Base-by-base conservation (phyloP, 345 rosid species). In the Linum usitatissimum region DNA sequence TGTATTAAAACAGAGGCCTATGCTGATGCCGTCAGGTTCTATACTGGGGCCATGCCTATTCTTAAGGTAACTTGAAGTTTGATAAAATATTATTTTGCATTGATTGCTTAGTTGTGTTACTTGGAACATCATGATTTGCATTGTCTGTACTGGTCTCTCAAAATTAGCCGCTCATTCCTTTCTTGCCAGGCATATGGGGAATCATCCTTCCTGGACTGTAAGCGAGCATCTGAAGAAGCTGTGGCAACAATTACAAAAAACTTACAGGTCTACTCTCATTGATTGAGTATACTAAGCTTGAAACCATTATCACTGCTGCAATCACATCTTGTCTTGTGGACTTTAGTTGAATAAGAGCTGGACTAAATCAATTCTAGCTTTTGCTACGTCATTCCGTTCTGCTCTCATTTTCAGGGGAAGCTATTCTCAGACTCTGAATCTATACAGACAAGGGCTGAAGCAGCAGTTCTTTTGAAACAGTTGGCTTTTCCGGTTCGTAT, bases 41-140 rank as follows among this genome's bases (percentile, higher is more conserved):
- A 88, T 64, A 85, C 75, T 28, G 99, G 99, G 76, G 97, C 97
- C 62, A 87, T 86, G 91, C 99, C 99, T 71, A 90, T 94, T 76
- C 84, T 94, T 68, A 86, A 90, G 99, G 97, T 86, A 49, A 20
- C 57, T 64, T 57, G 51, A 53, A 58, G 19, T 18, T 28, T 21
- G 53, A 23, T 55, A 57, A 53, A 45, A 40, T 59, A 51, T 66
- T 55, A 36, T 9, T 36, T 7, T 34, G n/a, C n/a, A n/a, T 57
- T 28, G 20, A 10, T 67, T 63, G 45, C 53, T 17, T 30, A 66
- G 34, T 42, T 23, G 14, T 57, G 1, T 49, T 5, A 21, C 51
- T 20, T 19, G 51, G 23, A 65, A 62, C 53, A 21, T 58, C 18
- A 36, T 55, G 17, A 6, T 4, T 55, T 56, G 30, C 56, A 53